Conservation (phyloP, 208 protist genomes). For the Crithidia sp. region DNA sequence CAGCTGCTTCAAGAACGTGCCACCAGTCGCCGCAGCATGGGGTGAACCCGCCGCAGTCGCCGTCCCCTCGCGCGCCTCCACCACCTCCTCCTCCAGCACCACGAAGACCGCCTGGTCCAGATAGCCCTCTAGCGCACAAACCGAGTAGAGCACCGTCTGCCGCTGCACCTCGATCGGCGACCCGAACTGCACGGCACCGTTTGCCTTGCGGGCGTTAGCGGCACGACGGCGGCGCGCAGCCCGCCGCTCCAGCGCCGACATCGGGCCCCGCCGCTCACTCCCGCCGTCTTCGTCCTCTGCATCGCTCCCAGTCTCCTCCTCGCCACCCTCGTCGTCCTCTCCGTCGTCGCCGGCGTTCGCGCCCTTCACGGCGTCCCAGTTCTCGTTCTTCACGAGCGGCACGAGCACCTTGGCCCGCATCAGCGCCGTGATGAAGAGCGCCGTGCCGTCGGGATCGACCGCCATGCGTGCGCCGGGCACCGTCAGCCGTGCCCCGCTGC, state of each 20-base stretch:
- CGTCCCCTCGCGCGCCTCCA: slow-evolving; percentile 40
- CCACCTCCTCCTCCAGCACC: slow-evolving; percentile 77
- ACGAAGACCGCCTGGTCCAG: slow-evolving; percentile 67
- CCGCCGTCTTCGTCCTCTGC: slow-evolving; percentile 26
- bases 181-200: slow-evolving; percentile 65
- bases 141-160: slow-evolving; percentile 72
- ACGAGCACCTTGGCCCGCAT: slow-evolving; percentile 78
- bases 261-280: slow-evolving; percentile 12
- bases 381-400: slow-evolving; percentile 42
- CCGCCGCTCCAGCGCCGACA: slow-evolving; percentile 22
- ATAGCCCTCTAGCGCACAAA: slow-evolving; percentile 77
- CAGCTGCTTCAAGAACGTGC: slow-evolving; percentile 34
- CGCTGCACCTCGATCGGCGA: slow-evolving; percentile 73
- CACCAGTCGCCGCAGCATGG: slow-evolving; percentile 3
- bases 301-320: slow-evolving; percentile 28
- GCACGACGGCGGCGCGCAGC: slow-evolving; percentile 27
- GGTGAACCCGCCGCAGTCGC: slow-evolving; percentile 5
- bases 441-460: slow-evolving; percentile 94
- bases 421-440: slow-evolving; percentile 95
- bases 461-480: slow-evolving; percentile 96
- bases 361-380: slow-evolving; percentile 21
- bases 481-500: slow-evolving; percentile 96
- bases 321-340: slow-evolving; percentile 22
- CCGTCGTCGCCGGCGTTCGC: slow-evolving; percentile 22
- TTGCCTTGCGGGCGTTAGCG: slow-evolving; percentile 20